Conservation (phyloP, 345 rosid genomes). For the Aegle marmelos region DNA sequence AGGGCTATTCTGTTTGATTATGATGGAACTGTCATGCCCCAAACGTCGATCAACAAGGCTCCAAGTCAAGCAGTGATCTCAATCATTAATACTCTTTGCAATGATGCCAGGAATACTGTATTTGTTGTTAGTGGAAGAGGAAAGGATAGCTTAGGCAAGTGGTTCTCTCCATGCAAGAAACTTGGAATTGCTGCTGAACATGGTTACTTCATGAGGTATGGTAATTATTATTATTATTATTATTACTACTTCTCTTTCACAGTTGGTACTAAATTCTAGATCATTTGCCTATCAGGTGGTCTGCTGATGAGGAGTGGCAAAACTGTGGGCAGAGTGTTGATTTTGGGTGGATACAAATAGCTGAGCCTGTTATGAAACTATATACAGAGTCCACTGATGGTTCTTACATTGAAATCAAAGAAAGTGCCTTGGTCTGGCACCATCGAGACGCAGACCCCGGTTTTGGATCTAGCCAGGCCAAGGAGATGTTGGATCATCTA, state of each 20-base stretch:
- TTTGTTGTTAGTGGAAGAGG: slow-evolving; percentile 78
- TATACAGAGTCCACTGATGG: slow-evolving; percentile 81
- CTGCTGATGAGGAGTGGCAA: slow-evolving; percentile 46
- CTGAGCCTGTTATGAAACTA: slow-evolving; percentile 68
- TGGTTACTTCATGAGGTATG: slow-evolving; percentile 64
- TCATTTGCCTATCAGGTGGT: slow-evolving; percentile 40
- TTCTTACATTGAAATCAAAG: slow-evolving; percentile 60
- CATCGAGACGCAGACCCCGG: slow-evolving; percentile 70
- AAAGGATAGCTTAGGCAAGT: slow-evolving; percentile 54
- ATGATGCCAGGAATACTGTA: slow-evolving; percentile 51
- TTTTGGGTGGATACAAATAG: slow-evolving; percentile 66
- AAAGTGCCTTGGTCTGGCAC: slow-evolving; percentile 80
- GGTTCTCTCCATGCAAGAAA: slow-evolving; percentile 60
- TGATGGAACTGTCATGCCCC: slow-evolving; percentile 75
- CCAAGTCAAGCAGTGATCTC: slow-evolving; percentile 55
- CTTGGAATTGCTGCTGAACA: slow-evolving; percentile 78
- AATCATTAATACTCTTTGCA: slow-evolving; percentile 47
- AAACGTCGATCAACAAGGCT: slow-evolving; percentile 58
- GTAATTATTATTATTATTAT: background rate
- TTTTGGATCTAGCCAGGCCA: slow-evolving; percentile 77
- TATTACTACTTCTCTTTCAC: background rate
- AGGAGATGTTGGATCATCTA: slow-evolving; percentile 74
- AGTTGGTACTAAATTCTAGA: slow-evolving; percentile 6
- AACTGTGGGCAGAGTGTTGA: slow-evolving; percentile 48
- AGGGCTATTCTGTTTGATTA: slow-evolving; percentile 67